phyloP scores from a whole-genome alignment of 768 basidiomycete genomes.

The Crassisporium funariophilum region DNA sequence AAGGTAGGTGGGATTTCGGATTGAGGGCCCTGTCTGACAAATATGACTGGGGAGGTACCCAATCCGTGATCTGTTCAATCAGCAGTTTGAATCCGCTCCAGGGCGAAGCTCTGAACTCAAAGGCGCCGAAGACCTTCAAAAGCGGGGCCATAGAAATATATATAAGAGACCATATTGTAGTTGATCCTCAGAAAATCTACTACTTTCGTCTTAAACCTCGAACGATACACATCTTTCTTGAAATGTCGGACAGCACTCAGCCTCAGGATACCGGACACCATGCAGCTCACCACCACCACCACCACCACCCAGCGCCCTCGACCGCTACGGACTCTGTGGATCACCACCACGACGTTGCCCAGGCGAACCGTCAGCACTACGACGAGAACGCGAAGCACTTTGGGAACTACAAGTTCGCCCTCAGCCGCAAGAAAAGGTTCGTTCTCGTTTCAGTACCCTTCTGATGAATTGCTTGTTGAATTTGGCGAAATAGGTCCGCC shows the following conservation, averaged over 20 bases:
- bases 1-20: too few relatives aligned
- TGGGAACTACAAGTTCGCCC: background rate
- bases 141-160: background rate
- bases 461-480: too few relatives aligned
- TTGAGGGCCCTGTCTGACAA: too few relatives aligned
- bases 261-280: too few relatives aligned
- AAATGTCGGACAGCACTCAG: background rate
- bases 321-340: background rate
- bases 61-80: too few relatives aligned
- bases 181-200: too few relatives aligned
- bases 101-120: background rate
- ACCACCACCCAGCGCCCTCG: background rate
- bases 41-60: too few relatives aligned
- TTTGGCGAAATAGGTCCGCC: conserved; percentile 31
- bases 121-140: background rate
- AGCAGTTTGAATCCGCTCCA: too few relatives aligned
- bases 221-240: too few relatives aligned
- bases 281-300: background rate
- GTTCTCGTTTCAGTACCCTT: background rate
- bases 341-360: background rate
- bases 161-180: too few relatives aligned
- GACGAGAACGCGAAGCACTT: background rate
- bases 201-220: too few relatives aligned
- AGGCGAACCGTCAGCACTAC: background rate
- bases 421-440: background rate